A percentile compares a stretch with the other conserved stretches of the same genome.
These are phyloP conservation scores for Chalciporus chontae DNA, from an alignment of 768 basidiomycete species.

Conservation along the genomic window DNA sequence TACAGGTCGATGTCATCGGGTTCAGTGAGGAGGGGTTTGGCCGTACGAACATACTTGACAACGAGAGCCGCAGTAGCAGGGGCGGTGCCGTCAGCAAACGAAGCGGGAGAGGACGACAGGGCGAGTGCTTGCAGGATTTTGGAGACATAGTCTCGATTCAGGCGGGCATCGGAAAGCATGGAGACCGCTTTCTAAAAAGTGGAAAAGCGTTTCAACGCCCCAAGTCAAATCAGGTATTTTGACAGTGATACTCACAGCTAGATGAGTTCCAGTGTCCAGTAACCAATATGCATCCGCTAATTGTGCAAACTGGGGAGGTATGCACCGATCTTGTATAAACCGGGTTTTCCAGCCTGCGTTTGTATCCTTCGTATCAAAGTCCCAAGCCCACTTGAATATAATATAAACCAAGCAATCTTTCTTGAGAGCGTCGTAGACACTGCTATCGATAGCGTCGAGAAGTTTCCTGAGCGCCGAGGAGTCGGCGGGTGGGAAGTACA, in stretches of 20 bases:
- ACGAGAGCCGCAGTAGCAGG: constrained; percentile 40
- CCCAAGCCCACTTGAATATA: constrained; percentile 74
- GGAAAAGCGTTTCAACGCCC: neutral
- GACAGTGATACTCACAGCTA: constrained; percentile 47
- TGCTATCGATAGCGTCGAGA: constrained; percentile 56
- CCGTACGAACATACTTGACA: constrained; percentile 70
- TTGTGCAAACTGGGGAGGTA: constrained; percentile 71
- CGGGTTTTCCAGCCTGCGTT: constrained; percentile 25
- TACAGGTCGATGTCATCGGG: constrained; percentile 73
- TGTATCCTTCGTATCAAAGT: constrained; percentile 56
- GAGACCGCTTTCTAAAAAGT: constrained; percentile 59
- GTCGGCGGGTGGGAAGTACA: constrained; percentile 67
- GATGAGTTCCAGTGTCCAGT: constrained; percentile 65
- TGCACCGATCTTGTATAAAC: constrained; percentile 53
- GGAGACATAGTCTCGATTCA: constrained; percentile 73
- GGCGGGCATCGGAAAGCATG: constrained; percentile 66
- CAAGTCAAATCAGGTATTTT: neutral
- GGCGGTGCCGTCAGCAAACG: constrained; percentile 18
- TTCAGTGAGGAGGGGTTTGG: constrained; percentile 66
- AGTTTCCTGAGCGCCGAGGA: constrained; percentile 50
- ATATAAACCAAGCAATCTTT: constrained; percentile 79
- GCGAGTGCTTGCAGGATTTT: constrained; percentile 67
- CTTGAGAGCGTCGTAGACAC: constrained; percentile 71
- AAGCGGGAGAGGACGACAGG: constrained; percentile 39
- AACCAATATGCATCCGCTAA: constrained; percentile 86